Conservation (phyloP, 768 basidiomycete species). For the Daedaleopsis nitida region DNA sequence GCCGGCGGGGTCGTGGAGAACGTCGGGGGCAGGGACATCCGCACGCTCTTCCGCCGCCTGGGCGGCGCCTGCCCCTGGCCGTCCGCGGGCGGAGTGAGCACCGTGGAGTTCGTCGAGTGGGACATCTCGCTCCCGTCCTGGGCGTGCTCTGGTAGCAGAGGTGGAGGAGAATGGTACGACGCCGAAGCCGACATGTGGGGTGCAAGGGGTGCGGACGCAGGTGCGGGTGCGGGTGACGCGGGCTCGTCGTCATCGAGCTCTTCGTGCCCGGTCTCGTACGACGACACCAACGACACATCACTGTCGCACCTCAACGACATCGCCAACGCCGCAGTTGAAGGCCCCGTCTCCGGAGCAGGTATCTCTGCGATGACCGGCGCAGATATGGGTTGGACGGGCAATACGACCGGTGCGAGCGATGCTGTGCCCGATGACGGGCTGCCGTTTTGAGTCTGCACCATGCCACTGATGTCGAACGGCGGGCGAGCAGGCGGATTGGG, state of each 20-base stretch:
- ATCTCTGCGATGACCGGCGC: background rate
- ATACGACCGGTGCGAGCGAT: background rate
- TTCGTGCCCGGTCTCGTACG: conserved; percentile 69
- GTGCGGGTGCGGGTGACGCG: background rate
- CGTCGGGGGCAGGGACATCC: conserved; percentile 76
- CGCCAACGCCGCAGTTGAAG: background rate
- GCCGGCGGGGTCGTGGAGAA: conserved; percentile 75
- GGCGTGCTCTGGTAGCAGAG: conserved; percentile 1
- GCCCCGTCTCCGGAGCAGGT: background rate
- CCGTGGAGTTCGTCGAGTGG: conserved; percentile 29
- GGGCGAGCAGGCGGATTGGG: conserved; percentile 20
- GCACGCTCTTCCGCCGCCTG: conserved; percentile 65
- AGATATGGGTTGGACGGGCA: background rate
- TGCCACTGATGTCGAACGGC: background rate
- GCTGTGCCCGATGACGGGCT: conserved; percentile 5
- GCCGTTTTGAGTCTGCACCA: background rate
- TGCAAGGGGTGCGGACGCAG: background rate
- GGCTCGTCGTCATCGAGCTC: conserved; percentile 28
- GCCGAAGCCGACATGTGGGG: background rate
- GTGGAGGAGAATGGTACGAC: conserved; percentile 21
- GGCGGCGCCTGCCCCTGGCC: conserved; percentile 22
- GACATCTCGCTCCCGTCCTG: conserved; percentile 32
- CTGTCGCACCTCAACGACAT: conserved; percentile 20
- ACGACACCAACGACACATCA: conserved; percentile 53
- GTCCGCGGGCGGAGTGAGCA: conserved; percentile 6